phyloP scores from a whole-genome alignment of 805 yeast species.

The Starmerella apicola region DNA sequence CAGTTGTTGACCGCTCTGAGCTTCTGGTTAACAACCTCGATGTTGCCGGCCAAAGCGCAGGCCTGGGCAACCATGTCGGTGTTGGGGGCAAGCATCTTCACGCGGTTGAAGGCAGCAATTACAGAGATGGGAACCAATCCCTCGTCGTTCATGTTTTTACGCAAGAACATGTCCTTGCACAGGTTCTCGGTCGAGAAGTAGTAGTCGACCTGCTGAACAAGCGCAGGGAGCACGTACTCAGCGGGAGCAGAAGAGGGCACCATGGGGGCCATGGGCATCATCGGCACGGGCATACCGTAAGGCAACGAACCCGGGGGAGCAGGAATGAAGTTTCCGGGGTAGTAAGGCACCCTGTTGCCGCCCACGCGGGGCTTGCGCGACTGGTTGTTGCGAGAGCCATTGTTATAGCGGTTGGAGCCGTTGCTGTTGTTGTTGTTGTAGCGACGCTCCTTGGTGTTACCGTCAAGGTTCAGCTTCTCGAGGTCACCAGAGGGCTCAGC shows the following conservation, averaged over 20 bases:
- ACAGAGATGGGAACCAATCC: constrained; percentile 59
- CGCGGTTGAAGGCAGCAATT: constrained; percentile 62
- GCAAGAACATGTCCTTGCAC: constrained; percentile 68
- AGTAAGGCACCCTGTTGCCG: constrained; percentile 4
- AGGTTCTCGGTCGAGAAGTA: constrained; percentile 82
- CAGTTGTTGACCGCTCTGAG: constrained; percentile 49
- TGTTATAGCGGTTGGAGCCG: constrained; percentile 3
- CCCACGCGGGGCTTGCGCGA: not conserved
- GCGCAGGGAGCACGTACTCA: constrained; percentile 19
- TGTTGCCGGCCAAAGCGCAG: constrained; percentile 39
- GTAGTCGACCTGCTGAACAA: constrained; percentile 65
- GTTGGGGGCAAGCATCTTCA: constrained; percentile 54
- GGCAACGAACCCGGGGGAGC: not conserved
- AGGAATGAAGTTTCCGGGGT: constrained; percentile 8
- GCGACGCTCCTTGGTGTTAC: constrained; percentile 3
- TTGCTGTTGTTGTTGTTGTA: not conserved
- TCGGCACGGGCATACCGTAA: constrained; percentile 6
- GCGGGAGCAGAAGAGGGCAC: constrained; percentile 4
- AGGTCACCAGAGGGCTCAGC: not conserved
- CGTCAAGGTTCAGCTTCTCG: not conserved
- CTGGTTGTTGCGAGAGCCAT: constrained; percentile 3
- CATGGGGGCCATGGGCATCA: constrained; percentile 2
- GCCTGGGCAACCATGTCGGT: constrained; percentile 42
- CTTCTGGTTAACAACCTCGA: constrained; percentile 42
- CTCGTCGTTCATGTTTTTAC: constrained; percentile 64